Conservation (phyloP, 176 grass and related monocot species). For the Carex cristatella region DNA sequence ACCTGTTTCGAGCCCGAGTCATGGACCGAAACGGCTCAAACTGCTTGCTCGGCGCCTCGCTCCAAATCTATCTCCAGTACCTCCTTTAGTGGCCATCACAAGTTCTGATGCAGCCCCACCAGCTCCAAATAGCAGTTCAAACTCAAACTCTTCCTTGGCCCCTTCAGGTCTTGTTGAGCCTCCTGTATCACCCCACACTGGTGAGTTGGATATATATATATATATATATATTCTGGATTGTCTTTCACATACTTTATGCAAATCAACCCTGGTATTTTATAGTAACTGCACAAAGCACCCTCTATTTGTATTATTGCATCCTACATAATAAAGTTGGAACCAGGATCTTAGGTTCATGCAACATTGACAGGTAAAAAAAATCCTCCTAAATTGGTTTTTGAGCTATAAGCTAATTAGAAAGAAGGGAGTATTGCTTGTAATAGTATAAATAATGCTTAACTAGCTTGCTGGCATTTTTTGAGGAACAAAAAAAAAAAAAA, state of each 20-base stretch:
- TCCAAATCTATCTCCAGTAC: background rate
- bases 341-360: background rate
- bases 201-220: conserved; percentile 8
- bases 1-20: conserved; percentile 15
- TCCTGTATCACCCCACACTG: conserved; percentile 19
- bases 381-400: background rate
- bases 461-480: background rate
- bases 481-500: background rate
- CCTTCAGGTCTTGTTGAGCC: conserved; percentile 21
- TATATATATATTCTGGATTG: background rate
- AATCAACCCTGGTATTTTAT: background rate
- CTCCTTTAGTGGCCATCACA: background rate
- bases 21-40: background rate
- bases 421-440: background rate
- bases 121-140: conserved; percentile 14
- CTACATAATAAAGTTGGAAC: background rate
- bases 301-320: background rate
- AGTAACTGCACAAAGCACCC: background rate
- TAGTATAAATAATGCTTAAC: background rate
- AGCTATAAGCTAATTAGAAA: background rate
- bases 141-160: conserved; percentile 21
- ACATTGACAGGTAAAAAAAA: background rate
- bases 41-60: background rate
- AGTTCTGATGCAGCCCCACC: conserved; percentile 16
- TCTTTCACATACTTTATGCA: background rate